A percentile compares a stretch with the other conserved stretches of the same genome.
phyloP scores from a whole-genome alignment of 257 asterid species.

The Nicotiana attenuata region DNA sequence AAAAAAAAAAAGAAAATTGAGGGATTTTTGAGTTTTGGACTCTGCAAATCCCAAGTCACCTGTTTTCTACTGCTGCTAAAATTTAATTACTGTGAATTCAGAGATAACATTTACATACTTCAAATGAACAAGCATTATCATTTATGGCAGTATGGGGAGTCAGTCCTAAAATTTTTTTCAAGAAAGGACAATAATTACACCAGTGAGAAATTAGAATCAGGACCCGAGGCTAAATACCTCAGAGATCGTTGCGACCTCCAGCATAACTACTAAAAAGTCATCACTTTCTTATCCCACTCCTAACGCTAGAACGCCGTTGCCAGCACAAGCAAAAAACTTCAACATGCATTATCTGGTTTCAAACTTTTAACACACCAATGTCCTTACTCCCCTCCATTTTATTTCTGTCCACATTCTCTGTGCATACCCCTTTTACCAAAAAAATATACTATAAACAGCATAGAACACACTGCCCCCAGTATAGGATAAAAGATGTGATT shows the following conservation, averaged over 20 bases:
- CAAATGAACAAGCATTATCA: background rate
- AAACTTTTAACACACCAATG: too few relatives aligned
- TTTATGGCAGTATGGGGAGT: background rate
- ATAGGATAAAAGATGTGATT: too few relatives aligned
- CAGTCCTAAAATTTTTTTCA: background rate
- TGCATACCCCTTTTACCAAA: too few relatives aligned
- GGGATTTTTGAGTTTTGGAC: background rate
- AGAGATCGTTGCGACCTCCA: background rate
- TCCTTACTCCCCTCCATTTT: too few relatives aligned
- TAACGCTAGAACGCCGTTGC: conserved; percentile 5
- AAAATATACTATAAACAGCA: too few relatives aligned
- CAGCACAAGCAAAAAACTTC: too few relatives aligned
- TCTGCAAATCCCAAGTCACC: conserved; percentile 4
- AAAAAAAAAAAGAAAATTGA: too few relatives aligned
- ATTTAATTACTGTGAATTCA: conserved; percentile 15
- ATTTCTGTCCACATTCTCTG: too few relatives aligned
- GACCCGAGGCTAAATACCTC: background rate
- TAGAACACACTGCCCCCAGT: too few relatives aligned
- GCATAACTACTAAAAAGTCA: background rate
- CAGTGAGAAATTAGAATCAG: conserved; percentile 4
- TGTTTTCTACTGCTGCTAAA: background rate
- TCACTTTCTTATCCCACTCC: background rate
- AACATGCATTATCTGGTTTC: too few relatives aligned
- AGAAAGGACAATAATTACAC: background rate
- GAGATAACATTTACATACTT: background rate